These are phyloP conservation scores for Sporothrix protearum DNA, from an alignment of 2,329 filamentous ascomycete species.

Conservation along the genomic window DNA sequence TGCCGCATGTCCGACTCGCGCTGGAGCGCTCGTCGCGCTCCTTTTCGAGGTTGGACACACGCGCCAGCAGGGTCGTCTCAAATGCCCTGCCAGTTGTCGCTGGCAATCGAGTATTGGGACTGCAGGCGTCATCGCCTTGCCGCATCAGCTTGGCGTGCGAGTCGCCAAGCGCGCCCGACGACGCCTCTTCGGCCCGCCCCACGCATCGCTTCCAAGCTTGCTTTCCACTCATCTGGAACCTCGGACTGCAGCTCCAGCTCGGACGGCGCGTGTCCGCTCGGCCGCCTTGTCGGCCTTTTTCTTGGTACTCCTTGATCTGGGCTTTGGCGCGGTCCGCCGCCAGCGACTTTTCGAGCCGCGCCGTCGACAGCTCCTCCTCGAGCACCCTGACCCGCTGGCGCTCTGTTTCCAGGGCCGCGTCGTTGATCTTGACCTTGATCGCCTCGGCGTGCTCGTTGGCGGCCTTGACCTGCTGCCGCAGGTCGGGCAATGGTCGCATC, in stretches of 20 bases:
- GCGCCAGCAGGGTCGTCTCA: constrained; percentile 76
- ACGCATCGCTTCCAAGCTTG: constrained; percentile 86
- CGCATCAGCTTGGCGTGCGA: constrained; percentile 84
- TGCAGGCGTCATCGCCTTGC: constrained; percentile 92
- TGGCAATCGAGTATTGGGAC: constrained; percentile 89
- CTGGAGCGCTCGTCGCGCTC: constrained; percentile 83
- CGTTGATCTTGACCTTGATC: constrained; percentile 62
- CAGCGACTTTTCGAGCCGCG: constrained; percentile 76
- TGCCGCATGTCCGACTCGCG: constrained; percentile 85
- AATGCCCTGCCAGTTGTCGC: constrained; percentile 96
- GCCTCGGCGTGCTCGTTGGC: constrained; percentile 64
- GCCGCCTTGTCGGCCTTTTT: constrained; percentile 70
- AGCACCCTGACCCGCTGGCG: constrained; percentile 50
- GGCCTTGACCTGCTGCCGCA: constrained; percentile 66
- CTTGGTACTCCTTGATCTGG: constrained; percentile 68
- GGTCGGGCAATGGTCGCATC: constrained; percentile 61
- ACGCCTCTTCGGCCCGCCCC: constrained; percentile 82
- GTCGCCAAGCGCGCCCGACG: constrained; percentile 75
- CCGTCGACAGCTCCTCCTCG: constrained; percentile 56
- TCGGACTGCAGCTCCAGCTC: constrained; percentile 82
- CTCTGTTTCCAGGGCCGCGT: constrained; percentile 65
- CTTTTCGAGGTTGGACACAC: constrained; percentile 75
- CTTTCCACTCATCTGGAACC: constrained; percentile 72
- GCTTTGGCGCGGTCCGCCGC: constrained; percentile 62
- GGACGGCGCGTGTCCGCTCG: constrained; percentile 61